Percentiles rank a stretch among this genome's conserved stretches.
These are phyloP conservation scores for Coffea canephora DNA, from an alignment of 257 asterid genomes.

Conservation along the genomic window DNA sequence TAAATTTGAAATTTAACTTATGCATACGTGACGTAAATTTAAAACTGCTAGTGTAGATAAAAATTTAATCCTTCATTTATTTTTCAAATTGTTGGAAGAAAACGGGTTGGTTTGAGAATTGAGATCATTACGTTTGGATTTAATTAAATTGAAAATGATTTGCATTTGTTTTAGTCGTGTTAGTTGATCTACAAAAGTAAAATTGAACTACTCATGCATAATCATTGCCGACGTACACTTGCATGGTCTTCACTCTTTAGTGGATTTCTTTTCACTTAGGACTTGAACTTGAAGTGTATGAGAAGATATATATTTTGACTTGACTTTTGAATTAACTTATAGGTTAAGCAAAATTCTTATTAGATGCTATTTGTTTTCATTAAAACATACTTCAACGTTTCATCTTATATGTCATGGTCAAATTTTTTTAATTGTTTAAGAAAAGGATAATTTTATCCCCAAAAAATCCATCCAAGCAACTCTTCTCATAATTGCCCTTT, in stretches of 20 bases:
- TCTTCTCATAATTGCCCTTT: no score
- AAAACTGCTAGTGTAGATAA: no score
- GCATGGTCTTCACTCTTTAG: background rate
- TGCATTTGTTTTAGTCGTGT: background rate
- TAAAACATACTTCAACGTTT: background rate
- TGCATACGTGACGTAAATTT: no score
- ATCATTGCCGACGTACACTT: background rate
- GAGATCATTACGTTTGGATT: background rate
- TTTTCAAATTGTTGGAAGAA: background rate
- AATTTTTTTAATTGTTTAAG: no score
- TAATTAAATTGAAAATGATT: background rate
- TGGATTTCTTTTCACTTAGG: background rate
- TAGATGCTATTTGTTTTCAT: background rate
- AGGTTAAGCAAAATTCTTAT: background rate
- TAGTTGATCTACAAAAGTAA: background rate
- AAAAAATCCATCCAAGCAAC: no score
- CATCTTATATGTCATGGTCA: no score
- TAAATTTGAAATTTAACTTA: no score
- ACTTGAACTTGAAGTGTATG: background rate
- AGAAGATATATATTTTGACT: slow-evolving; percentile 1
- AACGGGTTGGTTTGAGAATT: background rate
- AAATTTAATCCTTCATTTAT: background rate
- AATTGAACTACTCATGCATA: background rate
- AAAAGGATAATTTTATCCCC: no score
- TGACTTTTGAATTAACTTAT: background rate